phyloP scores from a whole-genome alignment of 768 basidiomycete species.

The Lactarius psammicola region DNA sequence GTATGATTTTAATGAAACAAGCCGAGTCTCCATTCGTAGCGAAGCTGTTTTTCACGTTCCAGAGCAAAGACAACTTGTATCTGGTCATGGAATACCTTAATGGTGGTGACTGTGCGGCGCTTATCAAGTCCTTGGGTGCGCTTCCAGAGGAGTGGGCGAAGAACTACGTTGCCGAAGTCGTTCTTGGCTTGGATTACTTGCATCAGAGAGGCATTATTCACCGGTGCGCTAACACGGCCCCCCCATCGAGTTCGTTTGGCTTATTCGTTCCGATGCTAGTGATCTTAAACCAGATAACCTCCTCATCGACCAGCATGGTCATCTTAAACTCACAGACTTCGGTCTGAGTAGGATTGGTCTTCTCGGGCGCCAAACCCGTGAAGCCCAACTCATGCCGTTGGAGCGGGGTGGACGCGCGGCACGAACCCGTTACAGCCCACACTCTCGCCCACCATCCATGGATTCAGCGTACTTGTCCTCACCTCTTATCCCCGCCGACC shows the following conservation, averaged over 20 bases:
- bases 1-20: conserved; percentile 99
- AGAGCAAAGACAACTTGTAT: conserved; percentile 98
- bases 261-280: conserved; percentile 44
- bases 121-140: conserved; percentile 93
- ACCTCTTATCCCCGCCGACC: conserved; percentile 61
- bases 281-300: conserved; percentile 98
- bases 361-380: conserved; percentile 92
- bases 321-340: conserved; percentile 97
- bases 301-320: conserved; percentile 94
- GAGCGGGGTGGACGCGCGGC: conserved; percentile 35
- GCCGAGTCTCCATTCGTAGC: conserved; percentile 98
- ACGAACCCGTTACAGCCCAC: conserved; percentile 59
- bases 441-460: conserved; percentile 79
- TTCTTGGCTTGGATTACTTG: conserved; percentile 93
- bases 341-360: conserved; percentile 96
- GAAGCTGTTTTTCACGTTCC: conserved; percentile 97
- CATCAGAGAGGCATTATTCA: conserved; percentile 95
- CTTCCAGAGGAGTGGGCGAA: conserved; percentile 96
- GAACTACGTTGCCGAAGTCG: conserved; percentile 95
- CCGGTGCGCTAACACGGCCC: conserved; percentile 56
- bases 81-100: conserved; percentile 99
- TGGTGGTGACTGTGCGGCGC: conserved; percentile 94
- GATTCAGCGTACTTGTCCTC: conserved; percentile 79
- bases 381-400: conserved; percentile 40
- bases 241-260: background rate